Percentiles rank a stretch among this genome's conserved stretches.
These are phyloP conservation scores for Citrus hindsii DNA, from an alignment of 345 rosid genomes.

Conservation along the genomic window DNA sequence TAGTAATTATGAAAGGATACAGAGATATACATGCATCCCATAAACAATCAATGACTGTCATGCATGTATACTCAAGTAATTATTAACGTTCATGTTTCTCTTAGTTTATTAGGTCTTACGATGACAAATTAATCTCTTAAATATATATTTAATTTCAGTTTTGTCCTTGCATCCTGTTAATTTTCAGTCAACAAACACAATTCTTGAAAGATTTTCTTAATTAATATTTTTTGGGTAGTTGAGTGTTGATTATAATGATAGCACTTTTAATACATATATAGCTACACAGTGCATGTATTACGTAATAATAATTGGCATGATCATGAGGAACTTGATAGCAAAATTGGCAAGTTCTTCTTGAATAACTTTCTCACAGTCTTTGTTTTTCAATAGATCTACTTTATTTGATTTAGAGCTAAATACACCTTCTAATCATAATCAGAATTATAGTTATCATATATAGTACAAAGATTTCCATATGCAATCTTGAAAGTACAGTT, in stretches of 20 bases:
- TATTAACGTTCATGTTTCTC: not conserved
- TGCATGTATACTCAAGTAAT: too few relatives aligned
- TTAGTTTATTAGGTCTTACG: not conserved
- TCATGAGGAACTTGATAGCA: constrained; percentile 21
- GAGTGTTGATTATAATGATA: constrained; percentile 1
- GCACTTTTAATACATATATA: not conserved
- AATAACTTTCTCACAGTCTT: constrained; percentile 1
- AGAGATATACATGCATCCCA: too few relatives aligned
- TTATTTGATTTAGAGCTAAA: not conserved
- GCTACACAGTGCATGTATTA: not conserved
- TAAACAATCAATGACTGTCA: too few relatives aligned
- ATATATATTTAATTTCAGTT: too few relatives aligned
- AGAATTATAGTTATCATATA: not conserved
- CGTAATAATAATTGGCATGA: constrained; percentile 28
- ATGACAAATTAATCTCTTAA: not conserved
- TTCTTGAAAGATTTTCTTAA: not conserved
- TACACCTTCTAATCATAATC: not conserved
- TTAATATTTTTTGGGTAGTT: not conserved
- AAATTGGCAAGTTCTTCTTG: constrained; percentile 26
- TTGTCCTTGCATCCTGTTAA: not conserved
- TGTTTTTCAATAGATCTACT: not conserved
- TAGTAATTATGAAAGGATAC: too few relatives aligned
- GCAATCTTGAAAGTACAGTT: not conserved
- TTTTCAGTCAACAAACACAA: not conserved
- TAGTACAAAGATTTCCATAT: constrained; percentile 19